Percentiles rank a stretch among this genome's conserved stretches.
phyloP scores from a whole-genome alignment of 1,139 yeast species.

The Protomyces inundatus region DNA sequence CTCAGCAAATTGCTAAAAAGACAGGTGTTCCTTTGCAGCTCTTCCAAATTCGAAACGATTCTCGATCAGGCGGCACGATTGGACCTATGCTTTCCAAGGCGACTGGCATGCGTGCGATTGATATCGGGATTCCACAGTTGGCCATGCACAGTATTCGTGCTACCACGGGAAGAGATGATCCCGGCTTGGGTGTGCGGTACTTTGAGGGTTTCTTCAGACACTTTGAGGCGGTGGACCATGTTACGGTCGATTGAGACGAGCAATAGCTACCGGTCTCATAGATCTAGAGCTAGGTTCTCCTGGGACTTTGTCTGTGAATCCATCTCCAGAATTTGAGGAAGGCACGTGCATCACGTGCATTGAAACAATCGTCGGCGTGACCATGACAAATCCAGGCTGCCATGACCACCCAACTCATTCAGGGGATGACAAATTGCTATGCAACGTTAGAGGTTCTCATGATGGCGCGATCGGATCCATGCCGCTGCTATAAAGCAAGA shows the following conservation, averaged over 20 bases:
- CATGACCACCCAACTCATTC: too few relatives aligned
- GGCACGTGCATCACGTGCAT: too few relatives aligned
- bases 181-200: constrained; percentile 58
- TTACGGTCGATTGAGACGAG: constrained; percentile 2
- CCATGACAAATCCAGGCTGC: too few relatives aligned
- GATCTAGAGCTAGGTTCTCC: too few relatives aligned
- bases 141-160: constrained; percentile 96
- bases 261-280: too few relatives aligned
- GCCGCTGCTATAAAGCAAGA: too few relatives aligned
- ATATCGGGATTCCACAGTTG: constrained; percentile 85
- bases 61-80: constrained; percentile 92
- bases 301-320: too few relatives aligned
- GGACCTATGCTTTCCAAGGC: constrained; percentile 81
- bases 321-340: too few relatives aligned
- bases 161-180: constrained; percentile 82
- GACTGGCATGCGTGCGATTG: constrained; percentile 81
- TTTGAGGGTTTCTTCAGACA: constrained; percentile 63
- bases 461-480: too few relatives aligned
- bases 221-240: constrained; percentile 38
- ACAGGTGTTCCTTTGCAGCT: constrained; percentile 61
- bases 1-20: constrained; percentile 54
- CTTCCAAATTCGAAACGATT: constrained; percentile 65
- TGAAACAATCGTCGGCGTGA: too few relatives aligned
- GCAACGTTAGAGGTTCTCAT: too few relatives aligned
- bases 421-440: too few relatives aligned